Percentiles rank a stretch among this genome's conserved stretches.
phyloP scores from a whole-genome alignment of 2,329 filamentous ascomycete genomes.

The Grosmannia clavigera region DNA sequence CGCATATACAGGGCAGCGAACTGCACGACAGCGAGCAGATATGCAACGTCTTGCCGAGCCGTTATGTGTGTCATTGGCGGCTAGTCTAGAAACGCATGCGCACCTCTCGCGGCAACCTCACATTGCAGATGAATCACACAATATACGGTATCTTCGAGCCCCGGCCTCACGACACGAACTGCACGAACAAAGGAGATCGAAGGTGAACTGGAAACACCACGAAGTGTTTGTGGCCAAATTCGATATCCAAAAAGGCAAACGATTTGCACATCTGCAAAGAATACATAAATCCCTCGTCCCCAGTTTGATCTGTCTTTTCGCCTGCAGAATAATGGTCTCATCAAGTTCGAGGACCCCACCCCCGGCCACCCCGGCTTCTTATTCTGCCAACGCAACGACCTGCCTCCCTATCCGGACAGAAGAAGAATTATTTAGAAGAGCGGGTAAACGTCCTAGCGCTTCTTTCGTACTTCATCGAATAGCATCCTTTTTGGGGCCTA shows the following conservation, averaged over 20 bases:
- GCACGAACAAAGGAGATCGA: background rate
- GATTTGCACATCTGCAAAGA: background rate
- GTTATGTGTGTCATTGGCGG: background rate
- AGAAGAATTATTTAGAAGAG: background rate
- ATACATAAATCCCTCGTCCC: slow-evolving; percentile 3
- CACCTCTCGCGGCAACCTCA: background rate
- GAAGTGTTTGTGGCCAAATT: background rate
- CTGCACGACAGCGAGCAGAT: background rate
- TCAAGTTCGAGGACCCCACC: background rate
- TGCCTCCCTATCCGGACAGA: background rate
- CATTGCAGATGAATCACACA: background rate
- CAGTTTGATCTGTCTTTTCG: slow-evolving; percentile 1
- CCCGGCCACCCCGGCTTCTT: background rate
- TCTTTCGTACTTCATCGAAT: background rate
- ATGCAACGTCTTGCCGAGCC: background rate
- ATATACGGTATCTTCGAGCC: too few species aligned
- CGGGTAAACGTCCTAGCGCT: background rate
- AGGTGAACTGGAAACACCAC: background rate
- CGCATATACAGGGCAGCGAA: background rate
- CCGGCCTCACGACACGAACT: background rate
- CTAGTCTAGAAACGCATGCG: background rate
- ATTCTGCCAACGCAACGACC: background rate
- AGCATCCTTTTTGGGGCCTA: background rate
- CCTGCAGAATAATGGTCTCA: slow-evolving; percentile 2
- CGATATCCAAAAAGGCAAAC: background rate